Evolutionary conservation across 148 eudicot genomes (phyloP).

Genomic region (Rhododendron molle): DNA sequence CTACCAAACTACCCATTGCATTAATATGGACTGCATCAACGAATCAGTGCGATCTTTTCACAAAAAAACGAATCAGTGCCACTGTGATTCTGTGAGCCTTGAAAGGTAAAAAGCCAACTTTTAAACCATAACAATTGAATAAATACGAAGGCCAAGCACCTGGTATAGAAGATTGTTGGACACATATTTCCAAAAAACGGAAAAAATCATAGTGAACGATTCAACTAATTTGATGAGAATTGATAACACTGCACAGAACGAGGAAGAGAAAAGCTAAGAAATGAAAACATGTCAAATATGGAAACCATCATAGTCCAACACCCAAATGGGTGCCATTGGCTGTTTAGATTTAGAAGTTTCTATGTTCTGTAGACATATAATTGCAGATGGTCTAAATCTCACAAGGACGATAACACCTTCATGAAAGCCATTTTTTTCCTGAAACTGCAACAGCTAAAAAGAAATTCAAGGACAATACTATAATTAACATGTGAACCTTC

Average conservation of each 20-base stretch:
- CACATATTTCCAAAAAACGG: neutral
- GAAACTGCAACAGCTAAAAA: slow-evolving; percentile 6
- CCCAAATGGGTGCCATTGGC: neutral
- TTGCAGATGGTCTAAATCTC: neutral
- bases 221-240: neutral
- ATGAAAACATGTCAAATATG: neutral
- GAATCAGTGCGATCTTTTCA: neutral
- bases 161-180: neutral
- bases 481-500: slow-evolving; percentile 31
- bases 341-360: neutral
- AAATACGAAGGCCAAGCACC: neutral
- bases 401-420: neutral
- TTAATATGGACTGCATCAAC: neutral
- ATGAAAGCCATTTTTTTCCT: neutral
- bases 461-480: neutral
- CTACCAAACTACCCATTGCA: neutral
- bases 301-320: neutral
- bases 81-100: neutral
- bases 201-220: neutral
- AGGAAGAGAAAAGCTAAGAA: neutral
- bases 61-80: neutral
- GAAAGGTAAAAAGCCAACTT: neutral
- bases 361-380: neutral
- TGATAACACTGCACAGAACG: neutral
- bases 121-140: neutral